A percentile compares a stretch with the other conserved stretches of the same genome.
Conservation (phyloP, 148 eudicot species). For the Cornus kousa region DNA sequence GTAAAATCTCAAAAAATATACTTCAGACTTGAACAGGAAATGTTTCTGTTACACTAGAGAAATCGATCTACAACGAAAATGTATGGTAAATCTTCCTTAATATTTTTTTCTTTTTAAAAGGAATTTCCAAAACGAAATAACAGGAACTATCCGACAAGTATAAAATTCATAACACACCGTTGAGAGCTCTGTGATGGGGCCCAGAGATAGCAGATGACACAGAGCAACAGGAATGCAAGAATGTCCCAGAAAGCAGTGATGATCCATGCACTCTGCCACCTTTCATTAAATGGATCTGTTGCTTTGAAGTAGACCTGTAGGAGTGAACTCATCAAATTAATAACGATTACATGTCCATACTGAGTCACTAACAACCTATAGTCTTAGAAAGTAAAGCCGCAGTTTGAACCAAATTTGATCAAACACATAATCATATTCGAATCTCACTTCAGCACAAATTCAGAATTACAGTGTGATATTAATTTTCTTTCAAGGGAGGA, state of each 20-base stretch:
- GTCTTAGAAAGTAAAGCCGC: too few relatives aligned
- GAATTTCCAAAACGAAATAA: not conserved
- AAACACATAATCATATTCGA: too few relatives aligned
- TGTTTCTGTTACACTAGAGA: too few relatives aligned
- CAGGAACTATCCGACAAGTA: not conserved
- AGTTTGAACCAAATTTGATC: too few relatives aligned
- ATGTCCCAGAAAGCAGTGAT: conserved; percentile 98
- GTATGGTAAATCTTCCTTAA: not conserved
- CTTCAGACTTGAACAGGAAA: not conserved
- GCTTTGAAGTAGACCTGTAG: conserved; percentile 90
- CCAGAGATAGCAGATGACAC: conserved; percentile 94
- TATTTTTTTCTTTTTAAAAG: not conserved
- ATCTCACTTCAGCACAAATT: too few relatives aligned
- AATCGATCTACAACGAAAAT: not conserved
- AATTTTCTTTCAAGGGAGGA: too few relatives aligned
- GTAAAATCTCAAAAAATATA: not conserved
- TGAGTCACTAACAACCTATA: too few relatives aligned
- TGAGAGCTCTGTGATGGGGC: conserved; percentile 94
- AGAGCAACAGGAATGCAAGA: conserved; percentile 65
- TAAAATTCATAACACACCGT: conserved; percentile 45
- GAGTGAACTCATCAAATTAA: conserved; percentile 15
- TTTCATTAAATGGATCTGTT: conserved; percentile 95
- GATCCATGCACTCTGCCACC: conserved; percentile 97
- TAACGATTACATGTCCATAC: not conserved
- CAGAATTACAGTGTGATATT: too few relatives aligned